Evolutionary conservation across 495 filamentous ascomycete genomes (phyloP).

Genomic region (Lepraria neglecta): DNA sequence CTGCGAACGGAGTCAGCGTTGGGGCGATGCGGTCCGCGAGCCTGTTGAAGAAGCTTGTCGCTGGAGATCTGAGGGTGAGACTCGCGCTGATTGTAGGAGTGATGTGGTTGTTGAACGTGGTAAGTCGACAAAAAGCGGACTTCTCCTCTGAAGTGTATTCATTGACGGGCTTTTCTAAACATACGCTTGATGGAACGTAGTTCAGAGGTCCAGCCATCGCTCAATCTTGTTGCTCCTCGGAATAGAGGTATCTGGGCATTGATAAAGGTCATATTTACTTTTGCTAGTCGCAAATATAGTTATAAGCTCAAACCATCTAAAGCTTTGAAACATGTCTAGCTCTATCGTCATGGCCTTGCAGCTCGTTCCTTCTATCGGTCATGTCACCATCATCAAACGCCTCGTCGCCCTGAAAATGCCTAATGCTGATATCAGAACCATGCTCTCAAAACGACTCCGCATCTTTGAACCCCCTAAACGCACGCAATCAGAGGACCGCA

Average conservation of each 20-base stretch:
- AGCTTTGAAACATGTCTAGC: conserved; percentile 1
- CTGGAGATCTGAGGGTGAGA: conserved; percentile 15
- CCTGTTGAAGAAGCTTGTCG: background rate
- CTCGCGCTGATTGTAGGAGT: conserved; percentile 17
- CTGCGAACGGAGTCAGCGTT: background rate
- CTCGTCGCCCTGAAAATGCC: conserved; percentile 74
- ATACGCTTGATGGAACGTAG: background rate
- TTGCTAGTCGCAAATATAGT: background rate
- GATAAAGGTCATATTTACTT: background rate
- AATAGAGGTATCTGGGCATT: too few species aligned
- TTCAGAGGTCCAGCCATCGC: background rate
- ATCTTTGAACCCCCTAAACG: conserved; percentile 26
- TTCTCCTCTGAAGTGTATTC: background rate
- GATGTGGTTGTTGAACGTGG: conserved; percentile 28
- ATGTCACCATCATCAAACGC: conserved; percentile 40
- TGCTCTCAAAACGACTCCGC: conserved; percentile 8
- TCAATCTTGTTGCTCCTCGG: background rate
- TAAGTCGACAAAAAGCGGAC: background rate
- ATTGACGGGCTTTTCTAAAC: background rate
- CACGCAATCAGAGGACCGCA: conserved; percentile 18
- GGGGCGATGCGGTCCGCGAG: background rate
- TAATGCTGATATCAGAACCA: conserved; percentile 27
- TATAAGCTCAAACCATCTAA: background rate
- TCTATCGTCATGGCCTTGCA: background rate
- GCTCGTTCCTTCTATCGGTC: conserved; percentile 1